A percentile compares a stretch with the other conserved stretches of the same genome.
phyloP scores from a whole-genome alignment of 1,284 basidiomycete genomes.

The Rhodofomes roseus region DNA sequence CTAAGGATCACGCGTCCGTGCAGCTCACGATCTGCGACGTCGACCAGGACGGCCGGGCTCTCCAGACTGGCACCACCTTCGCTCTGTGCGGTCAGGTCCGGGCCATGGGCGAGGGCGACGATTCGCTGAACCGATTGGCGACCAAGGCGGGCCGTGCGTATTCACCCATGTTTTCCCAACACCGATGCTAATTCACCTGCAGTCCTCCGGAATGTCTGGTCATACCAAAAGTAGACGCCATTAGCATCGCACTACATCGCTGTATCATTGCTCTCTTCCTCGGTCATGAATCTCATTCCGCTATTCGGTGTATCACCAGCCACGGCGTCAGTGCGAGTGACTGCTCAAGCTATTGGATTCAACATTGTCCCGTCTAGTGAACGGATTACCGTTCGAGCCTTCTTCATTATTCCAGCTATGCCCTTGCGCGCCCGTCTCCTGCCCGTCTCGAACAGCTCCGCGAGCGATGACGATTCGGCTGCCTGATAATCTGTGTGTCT shows the following conservation, averaged over 20 bases:
- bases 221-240: constrained; percentile 62
- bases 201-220: constrained; percentile 79
- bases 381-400: too few species aligned
- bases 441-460: neutral
- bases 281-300: neutral
- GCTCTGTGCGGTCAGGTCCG: constrained; percentile 94
- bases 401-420: too few species aligned
- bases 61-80: constrained; percentile 87
- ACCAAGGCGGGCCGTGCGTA: constrained; percentile 93
- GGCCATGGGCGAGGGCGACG: constrained; percentile 94
- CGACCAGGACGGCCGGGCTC: constrained; percentile 87
- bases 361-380: too few species aligned
- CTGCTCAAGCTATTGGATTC: neutral
- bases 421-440: too few species aligned
- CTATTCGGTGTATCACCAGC: neutral
- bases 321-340: neutral
- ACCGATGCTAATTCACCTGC: neutral
- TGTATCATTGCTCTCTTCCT: constrained; percentile 3
- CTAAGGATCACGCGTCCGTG: constrained; percentile 98
- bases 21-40: constrained; percentile 96
- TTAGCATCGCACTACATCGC: neutral
- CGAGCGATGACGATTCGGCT: neutral
- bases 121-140: constrained; percentile 94
- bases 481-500: neutral
- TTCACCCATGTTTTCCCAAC: constrained; percentile 8